A percentile compares a stretch with the other conserved stretches of the same genome.
These are phyloP conservation scores for Guyanaporus albipodus DNA, from an alignment of 768 basidiomycete genomes.

Conservation along the genomic window DNA sequence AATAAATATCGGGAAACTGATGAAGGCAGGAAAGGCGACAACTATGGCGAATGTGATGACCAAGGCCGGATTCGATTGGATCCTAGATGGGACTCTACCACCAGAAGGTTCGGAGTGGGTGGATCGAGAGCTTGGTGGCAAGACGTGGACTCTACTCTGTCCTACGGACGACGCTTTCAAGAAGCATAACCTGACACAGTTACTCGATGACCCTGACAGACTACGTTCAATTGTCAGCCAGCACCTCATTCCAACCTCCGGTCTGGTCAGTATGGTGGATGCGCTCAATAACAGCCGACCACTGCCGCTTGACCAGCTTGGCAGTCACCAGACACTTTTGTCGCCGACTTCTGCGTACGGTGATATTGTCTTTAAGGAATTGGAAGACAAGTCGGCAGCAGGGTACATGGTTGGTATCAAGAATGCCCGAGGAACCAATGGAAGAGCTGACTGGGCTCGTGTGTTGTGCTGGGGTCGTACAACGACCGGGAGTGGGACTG, in stretches of 20 bases:
- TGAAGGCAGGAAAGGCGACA: slow-evolving; percentile 81
- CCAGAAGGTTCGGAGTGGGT: slow-evolving; percentile 69
- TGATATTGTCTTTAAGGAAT: slow-evolving; percentile 72
- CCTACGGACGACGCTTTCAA: slow-evolving; percentile 94
- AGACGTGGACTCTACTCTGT: slow-evolving; percentile 85
- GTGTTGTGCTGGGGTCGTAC: slow-evolving; percentile 75
- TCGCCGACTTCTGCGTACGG: slow-evolving; percentile 67
- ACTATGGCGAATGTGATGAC: slow-evolving; percentile 84
- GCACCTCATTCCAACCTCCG: slow-evolving; percentile 59
- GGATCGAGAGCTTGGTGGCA: slow-evolving; percentile 41
- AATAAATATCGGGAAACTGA: slow-evolving; percentile 84
- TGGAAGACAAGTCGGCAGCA: slow-evolving; percentile 38
- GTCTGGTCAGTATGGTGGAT: slow-evolving; percentile 27
- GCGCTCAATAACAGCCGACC: slow-evolving; percentile 67
- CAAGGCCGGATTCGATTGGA: slow-evolving; percentile 87
- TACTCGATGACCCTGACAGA: slow-evolving; percentile 53
- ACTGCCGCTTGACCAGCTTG: slow-evolving; percentile 62
- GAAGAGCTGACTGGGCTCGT: slow-evolving; percentile 57
- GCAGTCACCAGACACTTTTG: slow-evolving; percentile 75
- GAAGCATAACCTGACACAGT: slow-evolving; percentile 69
- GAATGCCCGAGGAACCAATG: slow-evolving; percentile 64
- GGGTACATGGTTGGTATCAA: slow-evolving; percentile 67
- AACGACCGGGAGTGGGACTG: slow-evolving; percentile 66
- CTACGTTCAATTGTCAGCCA: slow-evolving; percentile 66
- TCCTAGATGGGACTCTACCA: slow-evolving; percentile 79